Evolutionary conservation across 805 yeast species (phyloP).

Genomic region (Blastobotrys terrestris): DNA sequence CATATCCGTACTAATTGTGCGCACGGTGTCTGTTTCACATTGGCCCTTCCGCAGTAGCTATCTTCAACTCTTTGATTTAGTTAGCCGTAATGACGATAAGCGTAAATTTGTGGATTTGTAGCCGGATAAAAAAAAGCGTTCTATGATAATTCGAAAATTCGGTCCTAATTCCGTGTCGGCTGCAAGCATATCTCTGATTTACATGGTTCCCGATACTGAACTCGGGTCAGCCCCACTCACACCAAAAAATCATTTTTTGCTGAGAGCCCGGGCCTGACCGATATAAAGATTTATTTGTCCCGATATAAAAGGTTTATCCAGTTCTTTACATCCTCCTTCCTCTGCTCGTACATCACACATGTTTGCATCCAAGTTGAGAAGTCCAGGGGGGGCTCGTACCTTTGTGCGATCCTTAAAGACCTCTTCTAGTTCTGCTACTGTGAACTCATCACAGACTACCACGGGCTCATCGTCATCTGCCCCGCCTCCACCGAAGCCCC

Average conservation of each 20-base stretch:
- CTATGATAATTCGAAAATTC: no score
- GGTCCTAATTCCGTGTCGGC: no score
- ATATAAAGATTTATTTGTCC: background rate
- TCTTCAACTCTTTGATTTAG: no score
- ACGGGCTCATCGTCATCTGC: background rate
- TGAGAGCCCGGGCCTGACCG: background rate
- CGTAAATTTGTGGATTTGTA: no score
- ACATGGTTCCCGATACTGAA: background rate
- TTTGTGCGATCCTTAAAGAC: background rate
- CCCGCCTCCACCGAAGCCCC: conserved; percentile 1
- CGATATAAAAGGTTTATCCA: no score
- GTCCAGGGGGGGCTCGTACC: background rate
- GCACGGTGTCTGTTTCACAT: no score
- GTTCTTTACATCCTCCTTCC: background rate
- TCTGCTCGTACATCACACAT: background rate
- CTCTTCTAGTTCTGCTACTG: conserved; percentile 1
- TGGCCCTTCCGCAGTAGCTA: no score
- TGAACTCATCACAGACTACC: background rate
- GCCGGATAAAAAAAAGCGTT: no score
- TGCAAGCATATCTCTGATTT: background rate
- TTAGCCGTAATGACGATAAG: no score
- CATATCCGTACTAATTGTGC: no score
- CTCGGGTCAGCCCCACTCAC: background rate
- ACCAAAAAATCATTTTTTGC: background rate
- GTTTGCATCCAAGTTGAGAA: background rate